Evolutionary conservation across 768 basidiomycete genomes (phyloP).

Genomic region (Rubroboletus pulcherrimus): DNA sequence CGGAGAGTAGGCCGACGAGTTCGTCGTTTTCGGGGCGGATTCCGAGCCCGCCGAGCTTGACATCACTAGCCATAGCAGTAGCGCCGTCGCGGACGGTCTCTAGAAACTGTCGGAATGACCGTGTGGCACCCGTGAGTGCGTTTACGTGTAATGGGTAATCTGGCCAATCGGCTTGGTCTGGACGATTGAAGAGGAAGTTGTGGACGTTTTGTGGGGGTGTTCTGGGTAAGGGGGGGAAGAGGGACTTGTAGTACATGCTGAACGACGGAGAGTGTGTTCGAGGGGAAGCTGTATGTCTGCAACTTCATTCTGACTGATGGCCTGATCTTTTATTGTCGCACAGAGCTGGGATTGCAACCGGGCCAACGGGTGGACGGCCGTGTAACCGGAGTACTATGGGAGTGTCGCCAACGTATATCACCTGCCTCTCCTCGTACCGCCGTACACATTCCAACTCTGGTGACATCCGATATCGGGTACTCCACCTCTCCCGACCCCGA

Average conservation of each 20-base stretch:
- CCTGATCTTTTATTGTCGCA: conserved; percentile 5
- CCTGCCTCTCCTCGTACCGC: background rate
- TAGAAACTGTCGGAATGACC: conserved; percentile 47
- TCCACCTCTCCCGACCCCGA: no score
- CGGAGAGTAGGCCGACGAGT: conserved; percentile 65
- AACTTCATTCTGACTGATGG: background rate
- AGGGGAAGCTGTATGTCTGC: background rate
- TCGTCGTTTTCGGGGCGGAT: conserved; percentile 45
- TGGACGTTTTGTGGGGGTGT: conserved; percentile 52
- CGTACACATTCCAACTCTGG: no score
- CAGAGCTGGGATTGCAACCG: background rate
- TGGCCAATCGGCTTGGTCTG: conserved; percentile 51
- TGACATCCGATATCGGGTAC: no score
- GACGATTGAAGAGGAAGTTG: conserved; percentile 50
- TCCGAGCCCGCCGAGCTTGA: conserved; percentile 52
- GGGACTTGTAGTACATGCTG: conserved; percentile 55
- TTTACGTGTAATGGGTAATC: conserved; percentile 59
- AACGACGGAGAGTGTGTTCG: background rate
- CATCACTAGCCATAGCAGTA: conserved; percentile 50
- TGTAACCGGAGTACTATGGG: background rate
- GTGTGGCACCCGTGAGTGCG: conserved; percentile 43
- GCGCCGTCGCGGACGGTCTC: conserved; percentile 51
- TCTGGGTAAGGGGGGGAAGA: conserved; percentile 49
- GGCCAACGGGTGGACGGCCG: background rate
- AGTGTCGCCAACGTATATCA: background rate